Evolutionary conservation across 139 green algal genomes (phyloP), one percentile per base, ranked within the genome.

Genomic region (Coelastrella sp.): DNA sequence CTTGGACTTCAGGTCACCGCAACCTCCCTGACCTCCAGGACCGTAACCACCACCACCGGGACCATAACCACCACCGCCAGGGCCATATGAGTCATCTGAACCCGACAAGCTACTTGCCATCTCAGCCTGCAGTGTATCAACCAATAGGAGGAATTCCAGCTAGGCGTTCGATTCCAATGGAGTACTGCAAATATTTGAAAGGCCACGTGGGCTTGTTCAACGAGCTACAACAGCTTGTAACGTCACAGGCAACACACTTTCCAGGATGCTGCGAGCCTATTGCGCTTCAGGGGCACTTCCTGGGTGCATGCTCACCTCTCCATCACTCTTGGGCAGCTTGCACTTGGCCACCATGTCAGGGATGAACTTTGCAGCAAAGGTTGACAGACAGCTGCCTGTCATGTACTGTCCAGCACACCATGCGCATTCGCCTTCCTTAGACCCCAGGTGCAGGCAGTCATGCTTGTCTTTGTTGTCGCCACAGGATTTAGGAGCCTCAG

Each of bases 241-340:
- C 65, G 4, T 73, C 17, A 15, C 65, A 73, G 17, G 65, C 1
- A 15, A 15, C 65, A 73, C 65, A 49, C 35, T 49, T 49, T 49
- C 35, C 35, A 49, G 35, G 35, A 49, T 49, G 35, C 35, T 49
- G 35, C 35, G 3, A 49, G 35, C 35, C 35, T 49, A 49, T 49
- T 49, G 35, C 35, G 35, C 35, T 49, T 49, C 35, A 49, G 35
- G 35, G 35, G 35, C 35, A 3, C 35, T 49, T 73, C 14, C 1
- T 73, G 65, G 4, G 65, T 15, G 65, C 65, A 15, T 22, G 65
- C 14, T 17, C 15, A 49, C 35, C 35, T 49, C 35, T 35, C 25
- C 19, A 7, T 61, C 78, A 12, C 8, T 24, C 84, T 89, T 89
- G 49, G 84, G 84, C 84, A 89, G 20, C 84, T 89, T 89, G 84